Conservation (phyloP, 176 grass and related monocot species). For the Rhynchospora breviuscula region DNA sequence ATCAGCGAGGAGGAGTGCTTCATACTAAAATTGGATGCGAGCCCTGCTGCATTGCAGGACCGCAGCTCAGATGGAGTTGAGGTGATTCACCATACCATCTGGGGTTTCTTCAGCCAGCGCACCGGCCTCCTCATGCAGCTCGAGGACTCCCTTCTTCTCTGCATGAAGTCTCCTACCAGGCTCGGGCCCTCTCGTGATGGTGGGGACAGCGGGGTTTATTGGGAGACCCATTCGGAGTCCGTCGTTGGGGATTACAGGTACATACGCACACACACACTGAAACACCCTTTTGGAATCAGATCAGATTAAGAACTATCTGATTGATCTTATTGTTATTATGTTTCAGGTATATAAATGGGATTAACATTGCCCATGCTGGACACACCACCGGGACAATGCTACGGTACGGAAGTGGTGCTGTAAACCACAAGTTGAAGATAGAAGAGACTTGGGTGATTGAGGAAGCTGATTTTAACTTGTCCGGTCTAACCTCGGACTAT, state of each 20-base stretch:
- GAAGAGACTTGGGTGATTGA: slow-evolving; percentile 89
- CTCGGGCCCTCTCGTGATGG: slow-evolving; percentile 26
- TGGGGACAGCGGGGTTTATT: slow-evolving; percentile 45
- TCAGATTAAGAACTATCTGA: too few relatives aligned
- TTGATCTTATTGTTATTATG: neutral
- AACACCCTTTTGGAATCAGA: too few relatives aligned
- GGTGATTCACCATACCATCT: slow-evolving; percentile 63
- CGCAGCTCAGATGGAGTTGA: slow-evolving; percentile 48
- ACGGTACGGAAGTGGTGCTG: slow-evolving; percentile 81
- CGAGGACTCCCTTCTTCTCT: slow-evolving; percentile 63
- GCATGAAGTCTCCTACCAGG: slow-evolving; percentile 55
- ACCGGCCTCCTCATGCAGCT: slow-evolving; percentile 68
- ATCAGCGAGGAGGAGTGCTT: slow-evolving; percentile 73
- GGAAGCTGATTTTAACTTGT: slow-evolving; percentile 82
- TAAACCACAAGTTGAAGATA: slow-evolving; percentile 93
- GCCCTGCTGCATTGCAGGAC: slow-evolving; percentile 38
- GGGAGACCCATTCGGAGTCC: slow-evolving; percentile 64
- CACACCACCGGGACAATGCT: slow-evolving; percentile 63
- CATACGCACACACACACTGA: neutral
- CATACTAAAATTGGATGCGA: slow-evolving; percentile 57
- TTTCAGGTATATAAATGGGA: slow-evolving; percentile 46
- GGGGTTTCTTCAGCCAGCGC: slow-evolving; percentile 70
- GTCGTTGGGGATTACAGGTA: slow-evolving; percentile 61
- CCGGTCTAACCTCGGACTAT: slow-evolving; percentile 50
- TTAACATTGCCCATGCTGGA: slow-evolving; percentile 81